These are phyloP conservation scores for Protomyces pachydermus DNA, from an alignment of 1,139 yeast species.

Conservation along the genomic window DNA sequence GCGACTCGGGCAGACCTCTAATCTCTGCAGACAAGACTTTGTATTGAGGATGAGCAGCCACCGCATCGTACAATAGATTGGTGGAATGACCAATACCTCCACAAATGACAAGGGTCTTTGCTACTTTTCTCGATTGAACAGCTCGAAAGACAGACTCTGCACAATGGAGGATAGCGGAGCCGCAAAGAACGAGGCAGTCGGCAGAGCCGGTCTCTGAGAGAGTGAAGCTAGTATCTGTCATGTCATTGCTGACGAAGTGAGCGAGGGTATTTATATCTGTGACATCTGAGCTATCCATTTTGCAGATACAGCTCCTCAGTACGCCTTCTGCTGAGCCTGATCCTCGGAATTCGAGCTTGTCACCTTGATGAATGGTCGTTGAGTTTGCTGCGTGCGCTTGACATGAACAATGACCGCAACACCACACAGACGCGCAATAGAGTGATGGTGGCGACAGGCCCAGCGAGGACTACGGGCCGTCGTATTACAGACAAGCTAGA, in stretches of 20 bases:
- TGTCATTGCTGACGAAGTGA: constrained; percentile 6
- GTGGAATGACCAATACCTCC: constrained; percentile 25
- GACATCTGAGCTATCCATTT: not conserved
- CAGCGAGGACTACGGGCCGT: not conserved
- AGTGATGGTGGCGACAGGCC: too few species aligned
- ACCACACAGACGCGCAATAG: not conserved
- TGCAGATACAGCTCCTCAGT: not conserved
- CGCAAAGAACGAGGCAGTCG: constrained; percentile 15
- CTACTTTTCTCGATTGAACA: constrained; percentile 3
- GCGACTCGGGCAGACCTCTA: not conserved
- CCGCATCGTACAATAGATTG: constrained; percentile 2
- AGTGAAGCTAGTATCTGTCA: not conserved
- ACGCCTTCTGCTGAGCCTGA: too few species aligned
- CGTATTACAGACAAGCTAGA: constrained; percentile 56
- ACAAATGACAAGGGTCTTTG: constrained; percentile 13
- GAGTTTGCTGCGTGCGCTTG: not conserved
- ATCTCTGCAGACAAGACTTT: not conserved
- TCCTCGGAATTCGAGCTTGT: too few species aligned
- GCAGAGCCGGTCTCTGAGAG: not conserved
- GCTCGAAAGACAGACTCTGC: constrained; percentile 19
- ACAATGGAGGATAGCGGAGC: constrained; percentile 19
- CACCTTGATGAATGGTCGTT: too few species aligned
- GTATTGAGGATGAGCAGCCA: constrained; percentile 5
- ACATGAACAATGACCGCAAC: not conserved
- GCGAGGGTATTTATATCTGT: constrained; percentile 8